Evolutionary conservation across 1,284 basidiomycete species (phyloP), one percentile per base, ranked within the genome.

Genomic region (Peniophora sp.): DNA sequence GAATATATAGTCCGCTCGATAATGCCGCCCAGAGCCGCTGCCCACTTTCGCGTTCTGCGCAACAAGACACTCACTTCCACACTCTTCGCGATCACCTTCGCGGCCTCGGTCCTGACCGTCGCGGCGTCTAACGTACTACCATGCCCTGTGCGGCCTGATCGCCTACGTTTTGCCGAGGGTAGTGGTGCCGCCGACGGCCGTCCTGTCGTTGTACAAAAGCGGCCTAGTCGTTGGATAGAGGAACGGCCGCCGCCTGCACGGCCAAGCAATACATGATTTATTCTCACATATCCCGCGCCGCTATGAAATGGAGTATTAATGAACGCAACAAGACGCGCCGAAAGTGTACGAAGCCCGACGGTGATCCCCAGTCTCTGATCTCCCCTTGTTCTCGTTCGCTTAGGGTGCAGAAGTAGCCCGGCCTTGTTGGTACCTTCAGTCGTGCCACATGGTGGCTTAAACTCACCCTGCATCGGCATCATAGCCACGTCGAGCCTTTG

Each of bases 171-270:
- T 56, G 72, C 65, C 52, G 37, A 57, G 49, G 49, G 48, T 18
- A 34, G 51, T 51, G 47, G 47, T 39, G 20, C 34, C 42, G 37
- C 50, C 49, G 60, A 41, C 37, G 63, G 60, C 52, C 58, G 55
- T 42, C 57, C 74, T 24, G 72, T 71, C 12, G 72, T 84, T 2
- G 65, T 74, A n/a, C 75, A 78, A 56, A 86, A 79, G 68, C 71
- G 77, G 51, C 81, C 84, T n/a, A 74, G 79, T 60, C 74, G 84
- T 56, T 91, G 87, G 87, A 90, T 91, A 62, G 83, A 88, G 66
- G 87, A 91, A 66, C 83, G 71, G 60, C 62, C 69, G 46, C 79
- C 76, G 10, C 37, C 37, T 17, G 37, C 8, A n/a, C 18, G 37
- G 8, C 18, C 37, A 8, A 41, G 15, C n/a, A 41, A 41, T 41